These are phyloP conservation scores for Globisporangium paddicum DNA, from an alignment of 352 stramenopile genomes.

Conservation along the genomic window DNA sequence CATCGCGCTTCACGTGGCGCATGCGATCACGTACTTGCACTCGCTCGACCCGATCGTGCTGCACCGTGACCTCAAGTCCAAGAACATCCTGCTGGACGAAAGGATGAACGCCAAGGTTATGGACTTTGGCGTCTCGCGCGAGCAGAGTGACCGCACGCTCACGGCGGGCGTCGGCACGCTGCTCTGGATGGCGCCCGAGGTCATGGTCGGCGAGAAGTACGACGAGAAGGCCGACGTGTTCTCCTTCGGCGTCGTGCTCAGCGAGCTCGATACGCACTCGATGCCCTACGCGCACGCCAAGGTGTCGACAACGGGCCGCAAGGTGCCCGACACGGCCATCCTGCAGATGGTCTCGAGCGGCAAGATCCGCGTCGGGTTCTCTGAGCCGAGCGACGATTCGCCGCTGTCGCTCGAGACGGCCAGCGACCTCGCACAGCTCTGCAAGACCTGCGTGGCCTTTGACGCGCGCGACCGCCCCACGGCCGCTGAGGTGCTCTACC, in stretches of 20 bases:
- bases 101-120: conserved; percentile 24
- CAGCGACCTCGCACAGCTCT: conserved; percentile 21
- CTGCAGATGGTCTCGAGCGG: conserved; percentile 41
- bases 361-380: conserved; percentile 38
- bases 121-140: conserved; percentile 40
- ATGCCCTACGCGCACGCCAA: conserved; percentile 2
- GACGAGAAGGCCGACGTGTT: conserved; percentile 38
- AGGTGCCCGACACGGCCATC: conserved; percentile 26
- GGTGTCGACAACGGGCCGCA: conserved; percentile 17
- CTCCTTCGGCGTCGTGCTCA: conserved; percentile 41
- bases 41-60: conserved; percentile 33
- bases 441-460: conserved; percentile 31
- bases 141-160: conserved; percentile 26
- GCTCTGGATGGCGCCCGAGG: conserved; percentile 19
- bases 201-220: conserved; percentile 29
- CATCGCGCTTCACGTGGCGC: conserved; percentile 36
- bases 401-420: conserved; percentile 14
- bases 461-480: conserved; percentile 31
- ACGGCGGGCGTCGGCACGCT: conserved; percentile 28
- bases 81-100: no score
- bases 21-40: conserved; percentile 44
- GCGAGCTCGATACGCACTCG: conserved; percentile 15
- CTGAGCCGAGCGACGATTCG: conserved; percentile 22
- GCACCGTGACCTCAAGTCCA: no score
- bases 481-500: conserved; percentile 27